Percentiles rank a stretch among this genome's conserved stretches.
Conservation (phyloP, 2,329 filamentous ascomycete genomes). For the Penicillium capsulatum region DNA sequence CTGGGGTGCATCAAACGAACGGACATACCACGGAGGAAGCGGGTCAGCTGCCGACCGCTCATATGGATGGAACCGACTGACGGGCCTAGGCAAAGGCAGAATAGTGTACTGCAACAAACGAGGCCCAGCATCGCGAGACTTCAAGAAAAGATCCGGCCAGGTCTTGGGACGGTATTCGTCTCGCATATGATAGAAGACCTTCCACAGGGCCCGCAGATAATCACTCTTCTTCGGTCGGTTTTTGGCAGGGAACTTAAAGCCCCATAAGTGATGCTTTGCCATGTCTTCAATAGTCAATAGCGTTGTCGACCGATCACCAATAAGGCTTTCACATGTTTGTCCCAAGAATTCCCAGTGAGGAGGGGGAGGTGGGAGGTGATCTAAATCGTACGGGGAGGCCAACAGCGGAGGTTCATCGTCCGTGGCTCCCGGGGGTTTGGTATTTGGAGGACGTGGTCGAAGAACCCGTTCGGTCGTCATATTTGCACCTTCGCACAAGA, state of each 20-base stretch:
- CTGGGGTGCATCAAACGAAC: slow-evolving; percentile 3
- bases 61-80: slow-evolving; percentile 5
- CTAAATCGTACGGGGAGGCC: too few species aligned
- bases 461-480: too few species aligned
- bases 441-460: too few species aligned
- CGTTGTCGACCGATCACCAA: too few species aligned
- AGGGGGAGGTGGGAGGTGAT: too few species aligned
- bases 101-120: slow-evolving; percentile 24
- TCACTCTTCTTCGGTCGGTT: slow-evolving; percentile 1
- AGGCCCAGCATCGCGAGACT: slow-evolving; percentile 28
- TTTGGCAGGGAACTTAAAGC: slow-evolving; percentile 14
- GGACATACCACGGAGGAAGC: neutral
- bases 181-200: slow-evolving; percentile 26
- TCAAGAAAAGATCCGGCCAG: slow-evolving; percentile 14
- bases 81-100: neutral
- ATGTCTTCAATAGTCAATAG: too few species aligned
- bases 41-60: neutral
- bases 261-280: slow-evolving; percentile 24
- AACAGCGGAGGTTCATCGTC: too few species aligned
- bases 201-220: slow-evolving; percentile 14
- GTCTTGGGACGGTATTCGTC: slow-evolving; percentile 16
- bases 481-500: too few species aligned
- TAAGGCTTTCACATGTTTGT: too few species aligned
- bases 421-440: too few species aligned
- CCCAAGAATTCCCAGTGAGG: too few species aligned